A percentile compares a stretch with the other conserved stretches of the same genome.
Evolutionary conservation across 441 rosid genomes (phyloP).

Genomic region (Erodium texanum): DNA sequence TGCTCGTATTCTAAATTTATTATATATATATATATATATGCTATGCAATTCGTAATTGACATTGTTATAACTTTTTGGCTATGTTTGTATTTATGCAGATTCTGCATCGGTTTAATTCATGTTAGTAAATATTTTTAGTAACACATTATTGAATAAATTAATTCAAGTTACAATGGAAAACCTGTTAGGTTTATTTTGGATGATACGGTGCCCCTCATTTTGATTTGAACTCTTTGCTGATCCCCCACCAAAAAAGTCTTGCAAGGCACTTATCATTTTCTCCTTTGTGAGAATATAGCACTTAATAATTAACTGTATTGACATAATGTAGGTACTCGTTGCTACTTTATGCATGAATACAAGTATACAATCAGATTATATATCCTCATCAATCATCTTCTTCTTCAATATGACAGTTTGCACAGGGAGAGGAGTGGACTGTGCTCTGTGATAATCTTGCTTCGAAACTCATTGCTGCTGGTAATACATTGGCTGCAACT

Average conservation of each 20-base stretch:
- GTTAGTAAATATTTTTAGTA: neutral
- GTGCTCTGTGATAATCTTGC: slow-evolving; percentile 78
- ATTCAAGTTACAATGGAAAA: neutral
- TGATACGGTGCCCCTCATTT: neutral
- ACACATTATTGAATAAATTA: neutral
- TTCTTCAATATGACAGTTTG: slow-evolving; percentile 53
- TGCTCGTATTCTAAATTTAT: slow-evolving; percentile 6
- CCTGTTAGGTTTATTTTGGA: neutral
- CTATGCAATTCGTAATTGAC: too few relatives aligned
- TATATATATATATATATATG: too few relatives aligned
- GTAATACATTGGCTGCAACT: slow-evolving; percentile 80
- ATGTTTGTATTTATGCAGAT: neutral
- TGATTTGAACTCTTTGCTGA: neutral
- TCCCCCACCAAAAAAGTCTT: neutral
- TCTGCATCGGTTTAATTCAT: neutral
- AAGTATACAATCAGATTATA: neutral
- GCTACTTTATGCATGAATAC: neutral
- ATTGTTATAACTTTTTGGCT: neutral
- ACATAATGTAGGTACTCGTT: neutral
- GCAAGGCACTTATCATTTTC: neutral
- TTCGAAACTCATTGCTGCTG: slow-evolving; percentile 66
- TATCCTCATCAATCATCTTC: neutral
- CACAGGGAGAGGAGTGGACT: slow-evolving; percentile 87
- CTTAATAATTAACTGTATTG: neutral
- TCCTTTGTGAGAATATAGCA: neutral